Conservation (phyloP, 1,139 yeast species). For the Yamadazyma dushanensis region DNA sequence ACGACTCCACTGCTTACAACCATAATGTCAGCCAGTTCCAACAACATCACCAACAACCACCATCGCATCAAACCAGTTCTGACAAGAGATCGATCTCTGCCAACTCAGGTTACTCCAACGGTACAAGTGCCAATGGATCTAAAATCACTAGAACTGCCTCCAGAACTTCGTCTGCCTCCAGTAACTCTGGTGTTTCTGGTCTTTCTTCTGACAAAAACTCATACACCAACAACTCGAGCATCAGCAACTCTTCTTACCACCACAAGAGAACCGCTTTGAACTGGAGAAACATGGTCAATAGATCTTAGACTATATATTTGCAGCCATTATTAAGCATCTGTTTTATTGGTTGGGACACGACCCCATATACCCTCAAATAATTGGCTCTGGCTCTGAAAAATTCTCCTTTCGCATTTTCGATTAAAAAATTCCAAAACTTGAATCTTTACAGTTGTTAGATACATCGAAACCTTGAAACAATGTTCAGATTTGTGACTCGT, state of each 20-base stretch:
- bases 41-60: slow-evolving; percentile 11
- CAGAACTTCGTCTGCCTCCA: slow-evolving; percentile 28
- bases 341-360: slow-evolving; percentile 3
- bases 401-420: slow-evolving; percentile 1
- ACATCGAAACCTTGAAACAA: slow-evolving; percentile 10
- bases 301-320: neutral
- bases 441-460: neutral
- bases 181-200: slow-evolving; percentile 31
- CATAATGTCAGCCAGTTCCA: slow-evolving; percentile 19
- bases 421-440: slow-evolving; percentile 1
- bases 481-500: slow-evolving; percentile 45
- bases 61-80: slow-evolving; percentile 9
- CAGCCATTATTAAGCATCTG: too few species aligned
- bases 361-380: neutral
- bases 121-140: slow-evolving; percentile 19
- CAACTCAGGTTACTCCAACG: slow-evolving; percentile 18
- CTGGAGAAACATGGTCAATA: slow-evolving; percentile 36
- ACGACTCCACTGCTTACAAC: slow-evolving; percentile 28
- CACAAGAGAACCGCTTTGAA: slow-evolving; percentile 47
- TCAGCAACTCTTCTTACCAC: slow-evolving; percentile 15
- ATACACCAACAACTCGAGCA: slow-evolving; percentile 11
- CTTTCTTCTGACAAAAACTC: slow-evolving; percentile 19
- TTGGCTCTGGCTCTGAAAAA: neutral
- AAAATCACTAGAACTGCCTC: slow-evolving; percentile 33
- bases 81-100: slow-evolving; percentile 18